These are phyloP conservation scores for Pseudogymnoascus sp. DNA, from an alignment of 2,329 filamentous ascomycete species.

Conservation along the genomic window DNA sequence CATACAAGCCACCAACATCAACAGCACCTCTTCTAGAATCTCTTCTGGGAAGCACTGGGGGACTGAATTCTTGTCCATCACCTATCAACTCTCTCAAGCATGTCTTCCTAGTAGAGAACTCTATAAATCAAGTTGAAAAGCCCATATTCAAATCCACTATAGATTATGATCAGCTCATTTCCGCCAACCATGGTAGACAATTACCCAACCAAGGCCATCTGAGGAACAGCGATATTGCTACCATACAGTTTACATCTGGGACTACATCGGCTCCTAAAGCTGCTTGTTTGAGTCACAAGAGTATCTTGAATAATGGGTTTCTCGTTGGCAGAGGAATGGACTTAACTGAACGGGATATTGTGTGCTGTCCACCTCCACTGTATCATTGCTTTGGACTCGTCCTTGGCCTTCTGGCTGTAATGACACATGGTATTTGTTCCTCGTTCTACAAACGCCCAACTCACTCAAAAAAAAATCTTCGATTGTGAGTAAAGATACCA, in stretches of 20 bases:
- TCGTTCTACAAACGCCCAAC: too few relatives aligned
- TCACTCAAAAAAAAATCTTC: slow-evolving; percentile 27
- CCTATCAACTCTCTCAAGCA: slow-evolving; percentile 46
- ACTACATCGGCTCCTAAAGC: slow-evolving; percentile 88
- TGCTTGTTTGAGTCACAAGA: slow-evolving; percentile 75
- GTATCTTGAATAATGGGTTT: slow-evolving; percentile 83
- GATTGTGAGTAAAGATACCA: slow-evolving; percentile 45
- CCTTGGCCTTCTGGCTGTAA: slow-evolving; percentile 92
- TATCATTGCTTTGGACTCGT: slow-evolving; percentile 90
- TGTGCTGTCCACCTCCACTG: slow-evolving; percentile 78
- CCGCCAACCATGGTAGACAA: slow-evolving; percentile 15
- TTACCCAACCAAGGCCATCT: slow-evolving; percentile 42
- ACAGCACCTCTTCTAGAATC: too few relatives aligned
- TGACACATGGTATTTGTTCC: slow-evolving; percentile 57
- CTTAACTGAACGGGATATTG: slow-evolving; percentile 62
- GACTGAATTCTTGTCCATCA: too few relatives aligned
- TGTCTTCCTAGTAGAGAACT: slow-evolving; percentile 76
- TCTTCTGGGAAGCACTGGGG: too few relatives aligned
- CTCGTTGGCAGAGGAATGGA: slow-evolving; percentile 82
- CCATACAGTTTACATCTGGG: slow-evolving; percentile 94
- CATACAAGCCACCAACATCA: too few relatives aligned
- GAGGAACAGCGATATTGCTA: slow-evolving; percentile 64
- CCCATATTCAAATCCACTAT: slow-evolving; percentile 37
- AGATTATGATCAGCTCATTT: slow-evolving; percentile 24
- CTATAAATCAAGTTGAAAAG: slow-evolving; percentile 32